Conservation (phyloP, 306 rosid genomes). For the Purshia tridentata region DNA sequence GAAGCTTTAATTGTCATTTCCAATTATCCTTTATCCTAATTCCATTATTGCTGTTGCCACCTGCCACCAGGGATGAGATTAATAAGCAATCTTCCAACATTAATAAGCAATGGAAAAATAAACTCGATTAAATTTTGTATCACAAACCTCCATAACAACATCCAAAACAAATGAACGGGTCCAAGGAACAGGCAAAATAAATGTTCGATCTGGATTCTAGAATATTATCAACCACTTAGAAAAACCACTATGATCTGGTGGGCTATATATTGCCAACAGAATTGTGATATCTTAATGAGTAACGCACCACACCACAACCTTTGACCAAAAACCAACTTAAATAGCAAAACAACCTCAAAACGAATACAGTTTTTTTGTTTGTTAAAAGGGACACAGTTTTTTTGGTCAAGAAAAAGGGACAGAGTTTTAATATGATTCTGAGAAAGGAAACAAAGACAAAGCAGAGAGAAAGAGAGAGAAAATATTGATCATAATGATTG, state of each 20-base stretch:
- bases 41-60: too few relatives aligned
- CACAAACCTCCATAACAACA: too few relatives aligned
- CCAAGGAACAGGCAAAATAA: too few relatives aligned
- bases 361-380: constrained; percentile 14
- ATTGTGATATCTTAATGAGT: background rate
- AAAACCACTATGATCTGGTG: background rate
- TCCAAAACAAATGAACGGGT: too few relatives aligned
- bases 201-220: background rate
- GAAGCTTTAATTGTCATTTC: background rate
- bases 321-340: too few relatives aligned
- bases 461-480: background rate
- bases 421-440: background rate
- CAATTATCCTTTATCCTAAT: too few relatives aligned
- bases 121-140: too few relatives aligned
- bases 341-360: constrained; percentile 2
- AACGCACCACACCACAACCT: too few relatives aligned
- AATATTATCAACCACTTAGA: background rate
- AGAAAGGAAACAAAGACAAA: background rate
- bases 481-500: constrained; percentile 28
- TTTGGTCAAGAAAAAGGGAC: constrained; percentile 9
- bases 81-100: too few relatives aligned
- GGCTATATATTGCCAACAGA: background rate
- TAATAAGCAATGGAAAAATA: too few relatives aligned
- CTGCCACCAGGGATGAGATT: too few relatives aligned
- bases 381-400: constrained; percentile 9